Percentiles rank a stretch among this genome's conserved stretches.
Evolutionary conservation across 768 basidiomycete species (phyloP).

Genomic region (Ramaria sp.): DNA sequence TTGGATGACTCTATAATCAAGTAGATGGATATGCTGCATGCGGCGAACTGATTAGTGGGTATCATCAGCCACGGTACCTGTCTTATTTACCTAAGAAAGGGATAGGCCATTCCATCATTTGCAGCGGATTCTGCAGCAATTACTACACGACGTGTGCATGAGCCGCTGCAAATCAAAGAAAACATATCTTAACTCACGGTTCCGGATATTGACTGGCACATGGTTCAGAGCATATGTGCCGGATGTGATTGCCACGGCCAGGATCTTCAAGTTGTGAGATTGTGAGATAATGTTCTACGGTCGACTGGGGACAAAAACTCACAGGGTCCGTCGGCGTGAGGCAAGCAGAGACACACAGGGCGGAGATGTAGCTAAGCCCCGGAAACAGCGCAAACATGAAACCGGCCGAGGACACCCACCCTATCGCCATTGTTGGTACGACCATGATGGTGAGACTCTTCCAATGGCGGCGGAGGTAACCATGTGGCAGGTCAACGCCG

Average conservation of each 20-base stretch:
- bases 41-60: not conserved
- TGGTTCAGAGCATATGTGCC: conserved; percentile 60
- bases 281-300: too few species aligned
- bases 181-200: conserved; percentile 18
- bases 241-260: conserved; percentile 1
- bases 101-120: conserved; percentile 94
- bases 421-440: conserved; percentile 75
- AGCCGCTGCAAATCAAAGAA: too few species aligned
- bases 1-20: conserved; percentile 59
- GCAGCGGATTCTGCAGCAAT: conserved; percentile 85
- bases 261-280: not conserved
- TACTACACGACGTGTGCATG: conserved; percentile 20
- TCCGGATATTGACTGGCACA: conserved; percentile 67
- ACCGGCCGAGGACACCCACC: conserved; percentile 65
- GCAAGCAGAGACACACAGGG: conserved; percentile 80
- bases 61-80: not conserved
- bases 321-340: conserved; percentile 86
- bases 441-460: conserved; percentile 60
- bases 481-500: conserved; percentile 82
- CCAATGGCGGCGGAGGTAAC: conserved; percentile 75
- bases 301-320: not conserved
- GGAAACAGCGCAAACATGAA: conserved; percentile 69
- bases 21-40: conserved; percentile 43
- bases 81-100: conserved; percentile 51
- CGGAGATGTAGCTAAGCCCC: conserved; percentile 54